Evolutionary conservation across 805 yeast species (phyloP), one percentile per base, ranked within the genome.

Genomic region (Saccharomycopsis fermentans): DNA sequence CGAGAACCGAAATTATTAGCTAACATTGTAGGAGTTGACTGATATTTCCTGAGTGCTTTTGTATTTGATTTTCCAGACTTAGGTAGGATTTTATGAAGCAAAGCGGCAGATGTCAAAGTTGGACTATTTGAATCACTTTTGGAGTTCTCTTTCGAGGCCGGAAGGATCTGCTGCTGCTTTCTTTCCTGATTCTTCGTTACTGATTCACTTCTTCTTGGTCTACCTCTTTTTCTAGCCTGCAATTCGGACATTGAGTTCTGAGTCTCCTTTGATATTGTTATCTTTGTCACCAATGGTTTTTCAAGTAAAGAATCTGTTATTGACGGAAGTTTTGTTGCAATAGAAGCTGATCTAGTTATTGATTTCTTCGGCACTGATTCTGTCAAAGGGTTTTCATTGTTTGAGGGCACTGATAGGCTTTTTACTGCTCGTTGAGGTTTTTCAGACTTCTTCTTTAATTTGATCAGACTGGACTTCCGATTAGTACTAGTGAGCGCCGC

Each of bases 381-480:
- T 8, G 16, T 40, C 19, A 16, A 27, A 17, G 55, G 1, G 57
- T 58, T 4, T 63, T 57, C 52, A 63, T 64, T 52, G 63, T 57
- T 17, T 58, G 62, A 9, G 24, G 50, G 50, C 17, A 43, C 24
- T 8, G 65, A 55, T 8, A 73, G 60, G 64, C 70, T 63, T 68
- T 68, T 69, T 5, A 61, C 59, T 24, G 69, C 67, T 47, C 60
- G 60, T 47, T 66, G 66, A 21, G 66, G 59, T 52, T 70, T 67
- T 52, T 75, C 67, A 48, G 74, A 73, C 51, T 73, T 73, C 52
- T 79, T 72, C 1, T 21, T 43, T 34, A 16, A 19, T 43, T 34
- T 54, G 37, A 66, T 86, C 84, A 55, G 82, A 86, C 64, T 83
- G 86, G 50, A 4, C n/a, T 24, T 43, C n/a, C 11, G n/a, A 43